Evolutionary conservation across 345 rosid species (phyloP).

Genomic region (Abelmoschus esculentus): DNA sequence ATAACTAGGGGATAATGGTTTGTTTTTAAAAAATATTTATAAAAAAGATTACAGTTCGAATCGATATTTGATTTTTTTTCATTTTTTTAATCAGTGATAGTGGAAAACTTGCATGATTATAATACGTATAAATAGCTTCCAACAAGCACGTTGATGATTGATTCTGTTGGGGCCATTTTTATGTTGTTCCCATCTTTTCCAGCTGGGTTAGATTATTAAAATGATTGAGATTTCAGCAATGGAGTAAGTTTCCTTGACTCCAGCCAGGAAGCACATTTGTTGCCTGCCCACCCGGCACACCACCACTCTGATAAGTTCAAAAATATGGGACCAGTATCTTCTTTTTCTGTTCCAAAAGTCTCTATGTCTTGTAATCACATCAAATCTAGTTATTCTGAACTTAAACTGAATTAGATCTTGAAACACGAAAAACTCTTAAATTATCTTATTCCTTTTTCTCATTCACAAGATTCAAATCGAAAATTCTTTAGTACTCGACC

Average conservation of each 20-base stretch:
- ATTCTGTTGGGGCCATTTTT: conserved; percentile 15
- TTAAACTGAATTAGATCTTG: no score
- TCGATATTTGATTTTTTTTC: background rate
- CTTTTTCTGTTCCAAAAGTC: background rate
- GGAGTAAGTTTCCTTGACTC: conserved; percentile 19
- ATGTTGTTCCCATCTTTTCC: conserved; percentile 4
- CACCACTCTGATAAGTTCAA: background rate
- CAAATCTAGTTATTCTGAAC: no score
- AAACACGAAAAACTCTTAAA: no score
- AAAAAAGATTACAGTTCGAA: no score
- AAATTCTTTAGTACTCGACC: no score
- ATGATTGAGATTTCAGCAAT: conserved; percentile 6
- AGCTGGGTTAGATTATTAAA: conserved; percentile 16
- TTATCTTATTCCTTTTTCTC: no score
- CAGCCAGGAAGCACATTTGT: conserved; percentile 32
- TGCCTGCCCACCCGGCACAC: conserved; percentile 24
- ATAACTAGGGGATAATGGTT: no score
- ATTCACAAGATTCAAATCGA: no score
- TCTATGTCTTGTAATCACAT: no score
- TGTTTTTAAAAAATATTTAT: no score
- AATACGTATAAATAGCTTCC: conserved; percentile 10
- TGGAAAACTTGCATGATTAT: conserved; percentile 8
- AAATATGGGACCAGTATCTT: background rate
- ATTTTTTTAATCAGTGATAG: no score
- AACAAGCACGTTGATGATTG: conserved; percentile 19